phyloP scores from a whole-genome alignment of 2,329 filamentous ascomycete genomes.

The Paraconiothyrium sp. region DNA sequence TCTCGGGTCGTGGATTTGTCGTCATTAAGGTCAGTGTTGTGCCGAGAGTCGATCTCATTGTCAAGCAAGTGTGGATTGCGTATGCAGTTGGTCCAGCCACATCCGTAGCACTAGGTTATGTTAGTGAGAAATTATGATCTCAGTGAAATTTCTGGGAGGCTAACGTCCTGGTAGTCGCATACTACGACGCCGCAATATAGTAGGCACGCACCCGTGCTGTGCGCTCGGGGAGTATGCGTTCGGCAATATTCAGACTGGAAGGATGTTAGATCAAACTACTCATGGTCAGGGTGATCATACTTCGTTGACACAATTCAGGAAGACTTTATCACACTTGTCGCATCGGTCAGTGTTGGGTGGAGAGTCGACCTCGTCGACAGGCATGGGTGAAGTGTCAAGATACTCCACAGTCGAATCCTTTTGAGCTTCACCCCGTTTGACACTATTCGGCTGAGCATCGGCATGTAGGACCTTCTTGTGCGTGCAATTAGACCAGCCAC shows the following conservation, averaged over 20 bases:
- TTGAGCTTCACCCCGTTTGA: no score
- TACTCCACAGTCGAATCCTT: no score
- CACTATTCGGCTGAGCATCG: no score
- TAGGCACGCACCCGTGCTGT: neutral
- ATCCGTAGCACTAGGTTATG: neutral
- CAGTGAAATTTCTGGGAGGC: neutral
- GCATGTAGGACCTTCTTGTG: no score
- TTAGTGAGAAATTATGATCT: no score
- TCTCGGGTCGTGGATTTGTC: no score
- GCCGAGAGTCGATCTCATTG: neutral
- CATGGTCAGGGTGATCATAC: neutral
- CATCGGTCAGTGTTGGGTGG: neutral
- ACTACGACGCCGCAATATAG: neutral
- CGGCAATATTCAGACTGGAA: neutral
- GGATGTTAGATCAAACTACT: neutral
- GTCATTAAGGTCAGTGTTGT: neutral
- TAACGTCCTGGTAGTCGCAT: slow-evolving; percentile 2
- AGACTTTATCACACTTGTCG: neutral
- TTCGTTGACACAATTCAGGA: neutral
- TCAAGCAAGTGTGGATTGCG: neutral
- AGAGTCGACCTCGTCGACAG: neutral
- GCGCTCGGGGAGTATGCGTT: neutral
- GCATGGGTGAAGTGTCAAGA: no score
- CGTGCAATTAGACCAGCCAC: no score
- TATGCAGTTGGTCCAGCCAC: neutral